Evolutionary conservation across 495 filamentous ascomycete species (phyloP), one percentile per base, ranked within the genome.

Genomic region (Cercophora scortea): DNA sequence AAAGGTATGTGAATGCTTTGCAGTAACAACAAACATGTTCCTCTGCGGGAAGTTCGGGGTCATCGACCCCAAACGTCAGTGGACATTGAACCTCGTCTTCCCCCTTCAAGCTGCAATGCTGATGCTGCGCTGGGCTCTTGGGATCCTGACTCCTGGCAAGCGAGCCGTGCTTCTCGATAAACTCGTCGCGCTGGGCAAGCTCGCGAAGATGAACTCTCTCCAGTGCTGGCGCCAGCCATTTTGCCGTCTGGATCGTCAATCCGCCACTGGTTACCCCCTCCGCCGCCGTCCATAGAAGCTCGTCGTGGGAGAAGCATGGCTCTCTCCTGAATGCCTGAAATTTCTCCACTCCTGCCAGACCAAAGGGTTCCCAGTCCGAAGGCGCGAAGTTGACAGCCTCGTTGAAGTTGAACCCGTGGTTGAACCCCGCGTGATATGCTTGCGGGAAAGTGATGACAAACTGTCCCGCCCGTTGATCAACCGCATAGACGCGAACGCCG

Each of bases 331-430:
- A 98, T 17, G 81, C 80, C 60, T 93, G 88, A 32, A 97, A 77
- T 48, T 92, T 80, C 58, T 90, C 82, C 5, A 96, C 90, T 16
- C 92, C 91, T 40, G 80, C 75, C 54, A 92, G 87, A 6, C 93
- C 93, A 71, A 82, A 93, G 0, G 89, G 91, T 63, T 97, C 93
- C 93, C 93, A 99, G 63, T 97, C 93, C n/a, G 72, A 73, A 10
- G 93, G 93, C 3, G 93, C 94, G 68, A 99, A 97, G 64, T 99
- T 99, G 52, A 99, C 93, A 2, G 93, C 93, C 64, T 99, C 93
- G 54, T 99, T 99, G 72, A 97, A 96, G 63, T 99, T 99, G 77
- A 99, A 98, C 8, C 86, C 93, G 64, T 87, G 94, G 62, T 95
- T 99, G 71, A 95, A 95, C 0, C 89, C 89, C 8, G 89, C 89